Base-by-base conservation (phyloP, 495 filamentous ascomycete species). In the Penicillium egyptiacum region DNA sequence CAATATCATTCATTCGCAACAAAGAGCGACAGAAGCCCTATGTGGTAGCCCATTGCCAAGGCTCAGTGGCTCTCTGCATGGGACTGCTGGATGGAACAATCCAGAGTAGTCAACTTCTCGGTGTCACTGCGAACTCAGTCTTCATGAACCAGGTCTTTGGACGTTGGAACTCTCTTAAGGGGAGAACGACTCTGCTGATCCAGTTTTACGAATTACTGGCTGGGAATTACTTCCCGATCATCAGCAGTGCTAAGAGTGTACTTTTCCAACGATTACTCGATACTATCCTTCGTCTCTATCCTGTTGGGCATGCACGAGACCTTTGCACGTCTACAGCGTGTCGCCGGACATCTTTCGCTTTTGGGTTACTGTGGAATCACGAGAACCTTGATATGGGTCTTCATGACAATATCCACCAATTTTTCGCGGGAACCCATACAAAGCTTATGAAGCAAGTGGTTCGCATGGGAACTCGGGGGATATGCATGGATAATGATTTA, bases 31-130 rank as follows among this genome's bases (percentile, higher is more conserved):
- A 62, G 8, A 75, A 78, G 16, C 68, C 77, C 35, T 88, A 90
- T 68, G 80, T 80, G 10, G 73, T 89, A 51, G 77, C 80, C 14
- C 87, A 90, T 67, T 90, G 87, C 66, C 83, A 83, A 72, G 87
- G 87, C 45, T 79, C 81, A 17, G 81, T 88, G 1, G 80, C 86
- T 12, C 77, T 84, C 23, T 70, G 76, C 0, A 72, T 75, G 31
- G 86, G 84, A 37, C 71, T 90, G 0, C 77, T 90, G 3, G 85
- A 88, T 64, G 86, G 86, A 44, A 83, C 79, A 0, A 85, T 88
- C 57, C 20, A 58, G 4, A 23, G 52, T 16, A 44, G n/a, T 5
- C 49, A 60, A 4, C 14, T 67, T 7, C 45, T 62, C 78, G 86
- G 86, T n/a, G 71, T 88, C 42, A 85, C 82, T 1, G 80, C 78